Conservation (phyloP, 768 basidiomycete species). For the Tylopilus plumbeoviolaceoides region DNA sequence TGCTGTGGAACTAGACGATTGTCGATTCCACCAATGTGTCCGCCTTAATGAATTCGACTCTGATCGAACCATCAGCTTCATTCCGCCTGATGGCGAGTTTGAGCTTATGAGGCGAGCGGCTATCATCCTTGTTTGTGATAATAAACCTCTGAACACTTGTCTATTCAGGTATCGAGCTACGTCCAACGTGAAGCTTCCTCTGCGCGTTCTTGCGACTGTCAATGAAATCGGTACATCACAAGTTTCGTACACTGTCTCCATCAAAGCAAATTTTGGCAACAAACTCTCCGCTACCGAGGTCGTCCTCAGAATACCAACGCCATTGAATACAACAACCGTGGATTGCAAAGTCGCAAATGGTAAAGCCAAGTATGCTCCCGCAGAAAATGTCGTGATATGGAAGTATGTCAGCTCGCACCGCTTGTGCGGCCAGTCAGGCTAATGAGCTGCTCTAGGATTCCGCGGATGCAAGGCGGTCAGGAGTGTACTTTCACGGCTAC, state of each 20-base stretch:
- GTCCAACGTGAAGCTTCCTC: constrained; percentile 91
- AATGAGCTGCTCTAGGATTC: constrained; percentile 54
- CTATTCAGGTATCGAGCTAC: constrained; percentile 84
- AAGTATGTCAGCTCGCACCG: constrained; percentile 59
- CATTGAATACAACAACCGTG: constrained; percentile 87
- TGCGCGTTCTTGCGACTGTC: constrained; percentile 85
- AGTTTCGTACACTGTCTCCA: constrained; percentile 85
- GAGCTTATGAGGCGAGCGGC: constrained; percentile 86
- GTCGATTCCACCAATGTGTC: constrained; percentile 98
- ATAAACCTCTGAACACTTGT: not conserved
- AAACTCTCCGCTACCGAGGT: constrained; percentile 94
- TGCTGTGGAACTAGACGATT: constrained; percentile 95
- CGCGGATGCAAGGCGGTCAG: constrained; percentile 87
- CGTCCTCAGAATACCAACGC: constrained; percentile 91
- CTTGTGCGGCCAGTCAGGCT: constrained; percentile 2
- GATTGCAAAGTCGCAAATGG: constrained; percentile 90
- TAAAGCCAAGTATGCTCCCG: constrained; percentile 96
- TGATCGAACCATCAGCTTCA: constrained; percentile 90
- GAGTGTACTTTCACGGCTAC: constrained; percentile 83
- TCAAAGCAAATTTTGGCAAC: constrained; percentile 85
- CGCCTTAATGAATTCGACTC: constrained; percentile 93
- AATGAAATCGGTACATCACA: constrained; percentile 89
- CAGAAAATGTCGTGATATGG: constrained; percentile 95
- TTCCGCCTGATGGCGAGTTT: constrained; percentile 98
- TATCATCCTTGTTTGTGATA: not conserved